Conservation (phyloP, 1,284 basidiomycete species). For the Moesziomyces antarcticus region DNA sequence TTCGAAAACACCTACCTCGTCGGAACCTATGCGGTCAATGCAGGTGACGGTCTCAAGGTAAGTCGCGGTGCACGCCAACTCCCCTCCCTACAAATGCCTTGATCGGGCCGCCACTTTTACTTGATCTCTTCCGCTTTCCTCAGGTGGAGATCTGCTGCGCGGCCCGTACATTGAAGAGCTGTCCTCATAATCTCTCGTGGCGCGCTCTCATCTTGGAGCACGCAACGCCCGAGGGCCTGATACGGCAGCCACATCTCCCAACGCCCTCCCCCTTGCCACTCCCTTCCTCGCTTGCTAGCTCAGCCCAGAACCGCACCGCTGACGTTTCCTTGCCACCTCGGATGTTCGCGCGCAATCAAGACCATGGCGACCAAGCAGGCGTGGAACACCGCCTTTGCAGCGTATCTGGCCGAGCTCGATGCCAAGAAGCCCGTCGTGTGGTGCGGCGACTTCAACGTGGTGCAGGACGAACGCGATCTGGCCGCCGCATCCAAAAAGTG, state of each 20-base stretch:
- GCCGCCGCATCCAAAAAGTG: constrained; percentile 69
- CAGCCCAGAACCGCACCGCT: no score
- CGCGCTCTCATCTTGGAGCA: background rate
- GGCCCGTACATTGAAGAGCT: constrained; percentile 16
- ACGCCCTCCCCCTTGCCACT: background rate
- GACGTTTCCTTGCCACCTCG: no score
- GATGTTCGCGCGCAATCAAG: constrained; percentile 1
- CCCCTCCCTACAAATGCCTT: background rate
- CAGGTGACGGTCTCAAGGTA: constrained; percentile 82
- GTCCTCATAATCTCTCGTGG: constrained; percentile 30
- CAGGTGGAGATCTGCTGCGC: constrained; percentile 25
- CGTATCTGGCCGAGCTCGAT: constrained; percentile 78
- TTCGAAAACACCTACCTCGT: constrained; percentile 79
- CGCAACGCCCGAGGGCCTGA: constrained; percentile 35
- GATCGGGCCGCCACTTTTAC: constrained; percentile 12
- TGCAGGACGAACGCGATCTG: constrained; percentile 70
- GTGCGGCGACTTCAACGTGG: constrained; percentile 89
- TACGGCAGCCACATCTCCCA: constrained; percentile 27
- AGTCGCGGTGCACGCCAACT: constrained; percentile 2
- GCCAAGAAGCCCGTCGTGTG: constrained; percentile 84
- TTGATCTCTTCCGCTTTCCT: constrained; percentile 29
- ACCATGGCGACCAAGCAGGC: constrained; percentile 51
- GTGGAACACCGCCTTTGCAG: constrained; percentile 69
- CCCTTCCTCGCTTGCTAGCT: background rate
- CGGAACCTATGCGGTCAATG: constrained; percentile 88